These are phyloP conservation scores for Leccinum subgranulosum DNA, from an alignment of 768 basidiomycete genomes.

Conservation along the genomic window DNA sequence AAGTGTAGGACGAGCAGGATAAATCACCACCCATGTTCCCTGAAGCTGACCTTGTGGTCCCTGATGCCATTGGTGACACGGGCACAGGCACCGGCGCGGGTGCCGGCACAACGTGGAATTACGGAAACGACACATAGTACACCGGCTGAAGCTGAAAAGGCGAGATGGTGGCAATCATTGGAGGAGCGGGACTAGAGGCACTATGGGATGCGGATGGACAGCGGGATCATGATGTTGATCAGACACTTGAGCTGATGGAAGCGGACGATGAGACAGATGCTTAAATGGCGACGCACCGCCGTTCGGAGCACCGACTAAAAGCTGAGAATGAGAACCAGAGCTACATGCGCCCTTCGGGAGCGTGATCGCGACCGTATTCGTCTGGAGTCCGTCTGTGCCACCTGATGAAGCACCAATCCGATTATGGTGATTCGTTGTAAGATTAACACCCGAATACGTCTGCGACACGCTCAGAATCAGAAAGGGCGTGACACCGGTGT, in stretches of 20 bases:
- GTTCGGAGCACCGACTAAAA: neutral
- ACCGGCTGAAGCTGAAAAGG: constrained; percentile 15
- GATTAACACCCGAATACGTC: neutral
- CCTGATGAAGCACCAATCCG: neutral
- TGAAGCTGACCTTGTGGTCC: too few species aligned
- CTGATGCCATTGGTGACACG: too few species aligned
- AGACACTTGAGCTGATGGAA: constrained; percentile 8
- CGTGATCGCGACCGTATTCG: constrained; percentile 3
- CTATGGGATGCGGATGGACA: constrained; percentile 2
- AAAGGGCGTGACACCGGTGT: constrained; percentile 11
- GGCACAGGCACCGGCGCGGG: too few species aligned
- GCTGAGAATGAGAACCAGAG: neutral
- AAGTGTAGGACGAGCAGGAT: too few species aligned
- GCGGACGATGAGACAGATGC: constrained; percentile 3
- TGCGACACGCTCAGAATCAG: constrained; percentile 18
- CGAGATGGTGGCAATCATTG: constrained; percentile 11
- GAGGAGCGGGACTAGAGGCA: constrained; percentile 8
- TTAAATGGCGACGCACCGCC: constrained; percentile 1
- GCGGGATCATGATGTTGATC: neutral
- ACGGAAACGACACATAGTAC: constrained; percentile 20
- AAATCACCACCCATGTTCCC: too few species aligned
- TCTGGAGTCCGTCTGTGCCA: neutral
- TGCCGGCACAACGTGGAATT: constrained; percentile 4
- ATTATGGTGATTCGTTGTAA: neutral
- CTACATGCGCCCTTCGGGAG: constrained; percentile 3